phyloP scores from a whole-genome alignment of 148 eudicot species.

The Salicornia ramosissima region DNA sequence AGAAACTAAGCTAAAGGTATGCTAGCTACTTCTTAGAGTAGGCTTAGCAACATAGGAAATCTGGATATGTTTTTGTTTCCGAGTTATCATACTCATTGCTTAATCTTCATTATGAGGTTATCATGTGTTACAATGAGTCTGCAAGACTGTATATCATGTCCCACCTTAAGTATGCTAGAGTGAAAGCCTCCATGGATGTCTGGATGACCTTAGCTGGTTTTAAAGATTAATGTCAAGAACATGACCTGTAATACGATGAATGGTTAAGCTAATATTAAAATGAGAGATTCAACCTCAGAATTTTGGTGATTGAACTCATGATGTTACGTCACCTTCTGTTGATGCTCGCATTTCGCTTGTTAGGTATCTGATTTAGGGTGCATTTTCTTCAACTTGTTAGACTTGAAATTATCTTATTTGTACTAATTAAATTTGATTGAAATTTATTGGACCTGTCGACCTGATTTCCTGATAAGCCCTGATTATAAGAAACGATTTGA shows the following conservation, averaged over 20 bases:
- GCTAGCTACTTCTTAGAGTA: not conserved
- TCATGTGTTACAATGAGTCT: not conserved
- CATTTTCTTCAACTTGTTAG: too few species aligned
- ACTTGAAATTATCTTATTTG: too few species aligned
- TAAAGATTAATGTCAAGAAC: not conserved
- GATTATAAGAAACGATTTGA: too few species aligned
- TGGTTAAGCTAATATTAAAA: not conserved
- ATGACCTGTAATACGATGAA: not conserved
- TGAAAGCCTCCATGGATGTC: not conserved
- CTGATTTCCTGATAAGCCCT: too few species aligned
- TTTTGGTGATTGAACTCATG: not conserved
- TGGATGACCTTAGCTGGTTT: not conserved
- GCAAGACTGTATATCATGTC: too few species aligned
- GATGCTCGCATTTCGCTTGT: not conserved
- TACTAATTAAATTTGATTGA: too few species aligned
- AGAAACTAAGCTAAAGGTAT: constrained; percentile 91
- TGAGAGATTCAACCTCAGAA: not conserved
- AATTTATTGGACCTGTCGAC: too few species aligned
- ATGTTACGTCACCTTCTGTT: not conserved
- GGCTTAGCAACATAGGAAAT: not conserved
- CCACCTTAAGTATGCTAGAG: not conserved
- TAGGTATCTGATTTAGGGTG: not conserved
- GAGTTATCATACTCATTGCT: not conserved
- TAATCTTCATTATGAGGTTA: not conserved
- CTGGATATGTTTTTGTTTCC: not conserved